These are phyloP conservation scores for Hortiboletus rubellus DNA, from an alignment of 1,284 basidiomycete species.

Conservation along the genomic window DNA sequence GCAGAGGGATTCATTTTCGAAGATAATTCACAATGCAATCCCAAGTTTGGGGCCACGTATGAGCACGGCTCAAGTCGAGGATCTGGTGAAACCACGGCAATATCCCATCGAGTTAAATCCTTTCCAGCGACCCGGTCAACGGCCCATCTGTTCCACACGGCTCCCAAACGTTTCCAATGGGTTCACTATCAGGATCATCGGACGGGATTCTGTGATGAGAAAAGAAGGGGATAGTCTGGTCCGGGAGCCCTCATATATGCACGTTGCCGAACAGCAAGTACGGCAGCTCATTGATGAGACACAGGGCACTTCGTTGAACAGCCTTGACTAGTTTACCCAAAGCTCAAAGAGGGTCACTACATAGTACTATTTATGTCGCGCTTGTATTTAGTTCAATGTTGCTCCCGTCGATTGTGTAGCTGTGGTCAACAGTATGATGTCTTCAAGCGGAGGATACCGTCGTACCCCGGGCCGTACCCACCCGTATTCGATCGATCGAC, in stretches of 20 bases:
- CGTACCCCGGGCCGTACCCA: too few relatives aligned
- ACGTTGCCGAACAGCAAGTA: conserved; percentile 1
- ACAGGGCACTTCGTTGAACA: conserved; percentile 23
- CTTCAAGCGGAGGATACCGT: too few relatives aligned
- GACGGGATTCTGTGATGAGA: conserved; percentile 17
- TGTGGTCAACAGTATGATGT: too few relatives aligned
- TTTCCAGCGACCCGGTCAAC: conserved; percentile 42
- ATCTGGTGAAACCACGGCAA: conserved; percentile 27
- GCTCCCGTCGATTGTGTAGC: too few relatives aligned
- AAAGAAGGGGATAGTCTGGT: background rate
- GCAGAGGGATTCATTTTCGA: conserved; percentile 32
- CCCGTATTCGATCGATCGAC: too few relatives aligned
- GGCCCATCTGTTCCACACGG: conserved; percentile 30
- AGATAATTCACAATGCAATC: conserved; percentile 28
- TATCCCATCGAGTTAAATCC: conserved; percentile 40
- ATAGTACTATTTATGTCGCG: too few relatives aligned
- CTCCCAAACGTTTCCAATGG: conserved; percentile 41
- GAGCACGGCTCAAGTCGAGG: conserved; percentile 24
- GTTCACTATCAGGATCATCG: conserved; percentile 37
- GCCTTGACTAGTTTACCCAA: conserved; percentile 26
- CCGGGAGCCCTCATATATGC: too few relatives aligned
- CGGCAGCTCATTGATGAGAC: conserved; percentile 15
- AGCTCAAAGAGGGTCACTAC: background rate
- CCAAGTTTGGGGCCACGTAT: conserved; percentile 26
- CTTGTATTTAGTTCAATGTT: too few relatives aligned